Percentiles rank a stretch among this genome's conserved stretches.
Evolutionary conservation across 192 early-diverging fungal species (phyloP).

Genomic region (Pilobolus umbonatus): DNA sequence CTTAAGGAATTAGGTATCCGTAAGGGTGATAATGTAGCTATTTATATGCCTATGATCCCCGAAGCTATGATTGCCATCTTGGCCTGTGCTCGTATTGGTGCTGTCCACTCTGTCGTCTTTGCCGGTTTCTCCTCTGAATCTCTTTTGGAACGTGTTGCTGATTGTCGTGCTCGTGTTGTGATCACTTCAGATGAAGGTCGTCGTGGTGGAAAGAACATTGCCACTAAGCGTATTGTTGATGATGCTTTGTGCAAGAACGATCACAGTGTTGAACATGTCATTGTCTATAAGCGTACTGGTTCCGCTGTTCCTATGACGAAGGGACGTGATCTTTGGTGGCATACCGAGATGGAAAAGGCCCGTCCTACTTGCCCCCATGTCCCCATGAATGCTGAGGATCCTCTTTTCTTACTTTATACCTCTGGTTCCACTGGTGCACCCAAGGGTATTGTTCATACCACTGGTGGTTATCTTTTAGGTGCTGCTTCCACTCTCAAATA

Average conservation of each 20-base stretch:
- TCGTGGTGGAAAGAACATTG: conserved; percentile 83
- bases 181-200: conserved; percentile 93
- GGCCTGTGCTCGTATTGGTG: conserved; percentile 92
- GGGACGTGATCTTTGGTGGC: conserved; percentile 90
- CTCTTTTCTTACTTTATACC: conserved; percentile 93
- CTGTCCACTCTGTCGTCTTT: conserved; percentile 93
- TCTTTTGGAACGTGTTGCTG: conserved; percentile 85
- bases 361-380: conserved; percentile 83
- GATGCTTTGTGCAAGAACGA: conserved; percentile 69
- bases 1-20: conserved; percentile 74
- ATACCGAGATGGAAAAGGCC: conserved; percentile 78
- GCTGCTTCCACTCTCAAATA: conserved; percentile 82
- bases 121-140: conserved; percentile 93
- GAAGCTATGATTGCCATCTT: conserved; percentile 90
- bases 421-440: conserved; percentile 85
- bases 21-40: conserved; percentile 92
- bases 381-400: conserved; percentile 85
- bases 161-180: conserved; percentile 75
- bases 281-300: conserved; percentile 91
- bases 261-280: conserved; percentile 75
- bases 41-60: conserved; percentile 97
- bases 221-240: conserved; percentile 90
- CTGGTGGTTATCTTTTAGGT: conserved; percentile 89
- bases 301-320: conserved; percentile 67
- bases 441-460: conserved; percentile 92